Conservation (phyloP, 495 filamentous ascomycete genomes). For the Elaphomyces granulatus region DNA sequence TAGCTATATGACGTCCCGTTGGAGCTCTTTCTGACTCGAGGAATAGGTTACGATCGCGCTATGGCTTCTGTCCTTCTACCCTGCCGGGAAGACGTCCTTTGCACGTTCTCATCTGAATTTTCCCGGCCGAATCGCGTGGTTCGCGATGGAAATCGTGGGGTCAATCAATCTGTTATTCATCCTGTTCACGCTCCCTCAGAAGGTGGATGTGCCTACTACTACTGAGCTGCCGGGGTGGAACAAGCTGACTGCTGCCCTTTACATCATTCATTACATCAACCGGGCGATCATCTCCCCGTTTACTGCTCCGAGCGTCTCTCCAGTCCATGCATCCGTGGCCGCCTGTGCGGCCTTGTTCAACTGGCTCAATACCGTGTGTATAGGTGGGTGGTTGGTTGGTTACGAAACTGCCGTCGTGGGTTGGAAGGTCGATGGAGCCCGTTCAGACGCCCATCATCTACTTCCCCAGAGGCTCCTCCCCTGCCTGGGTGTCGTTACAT, state of each 20-base stretch:
- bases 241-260: conserved; percentile 20
- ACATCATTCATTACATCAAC: conserved; percentile 70
- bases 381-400: conserved; percentile 64
- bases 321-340: conserved; percentile 56
- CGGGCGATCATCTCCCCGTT: conserved; percentile 70
- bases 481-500: conserved; percentile 40
- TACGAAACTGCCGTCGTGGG: conserved; percentile 16
- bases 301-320: conserved; percentile 80
- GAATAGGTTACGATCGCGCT: conserved; percentile 42
- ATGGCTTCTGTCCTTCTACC: conserved; percentile 52
- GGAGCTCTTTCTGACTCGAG: too few relatives aligned
- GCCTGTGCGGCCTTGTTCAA: conserved; percentile 53
- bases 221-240: conserved; percentile 16
- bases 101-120: conserved; percentile 57
- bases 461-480: conserved; percentile 5
- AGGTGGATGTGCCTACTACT: conserved; percentile 6
- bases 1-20: too few relatives aligned
- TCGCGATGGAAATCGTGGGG: conserved; percentile 69
- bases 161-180: conserved; percentile 65
- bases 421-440: conserved; percentile 6
- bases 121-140: conserved; percentile 79
- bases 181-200: conserved; percentile 47
- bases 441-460: background rate
- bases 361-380: conserved; percentile 55
- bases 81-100: conserved; percentile 72